Base-by-base conservation (phyloP, 129 eudicot genomes). In the Erigeron canadensis region DNA sequence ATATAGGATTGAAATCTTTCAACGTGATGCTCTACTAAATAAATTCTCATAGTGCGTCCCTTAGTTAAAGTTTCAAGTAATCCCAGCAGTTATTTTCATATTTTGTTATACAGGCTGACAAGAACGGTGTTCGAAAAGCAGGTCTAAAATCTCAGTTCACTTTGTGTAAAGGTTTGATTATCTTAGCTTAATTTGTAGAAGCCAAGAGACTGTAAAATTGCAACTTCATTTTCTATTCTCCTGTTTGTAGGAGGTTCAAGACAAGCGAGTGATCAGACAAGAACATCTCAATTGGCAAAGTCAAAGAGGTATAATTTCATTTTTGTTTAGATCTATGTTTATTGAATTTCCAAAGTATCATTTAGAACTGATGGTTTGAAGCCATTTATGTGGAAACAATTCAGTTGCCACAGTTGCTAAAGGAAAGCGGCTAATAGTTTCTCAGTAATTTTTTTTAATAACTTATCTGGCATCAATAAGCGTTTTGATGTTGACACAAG, bases 391-490 rank as follows among this genome's bases (percentile, higher is more conserved):
- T 58, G 34, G 63, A 58, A 22, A 22, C 15, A 58, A 28, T 7
- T 58, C 38, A 23, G 9, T 22, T 19, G 40, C 47, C 39, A 60
- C 38, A 7, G 18, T 65, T 61, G 44, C 65, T 15, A 7, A 46
- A n/a, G 11, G 4, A 4, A 37, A 8, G 40, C 41, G 47, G 10
- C 54, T 74, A 71, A 78, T 50, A 48, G 0, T 63, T 55, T 7
- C 57, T 4, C 15, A 10, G 23, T 37, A 67, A 39, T 70, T 47
- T 8, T 69, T 71, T 18, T 10, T 72, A 53, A 50, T 83, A 89
- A 96, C 80, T 81, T 80, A 51, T 87, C 82, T 76, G 98, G 96
- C 34, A 81, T 87, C 59, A 85, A 89, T 44, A 87, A 66, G 78
- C 92, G 89, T 43, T 93, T 85, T 82, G 88, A 93, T 62, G 65